Evolutionary conservation across 768 basidiomycete genomes (phyloP).

Genomic region (Suillus placidus): DNA sequence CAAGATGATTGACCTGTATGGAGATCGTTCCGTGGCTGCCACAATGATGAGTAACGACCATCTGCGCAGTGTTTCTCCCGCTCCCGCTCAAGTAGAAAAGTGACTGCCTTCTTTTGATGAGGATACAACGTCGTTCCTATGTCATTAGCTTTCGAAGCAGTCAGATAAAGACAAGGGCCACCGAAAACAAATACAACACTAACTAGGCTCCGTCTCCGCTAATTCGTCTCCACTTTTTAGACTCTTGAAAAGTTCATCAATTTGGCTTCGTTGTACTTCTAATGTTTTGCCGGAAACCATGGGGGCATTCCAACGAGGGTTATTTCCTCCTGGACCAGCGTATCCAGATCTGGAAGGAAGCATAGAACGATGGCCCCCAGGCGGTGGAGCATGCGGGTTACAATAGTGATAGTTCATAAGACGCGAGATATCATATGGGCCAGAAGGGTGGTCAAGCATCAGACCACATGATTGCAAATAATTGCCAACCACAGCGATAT

Average conservation of each 20-base stretch:
- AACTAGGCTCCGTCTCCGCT: slow-evolving; percentile 82
- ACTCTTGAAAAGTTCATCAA: slow-evolving; percentile 92
- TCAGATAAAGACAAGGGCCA: slow-evolving; percentile 17
- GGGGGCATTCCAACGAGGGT: slow-evolving; percentile 57
- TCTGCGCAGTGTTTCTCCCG: slow-evolving; percentile 59
- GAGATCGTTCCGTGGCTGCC: slow-evolving; percentile 61
- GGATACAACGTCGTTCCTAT: slow-evolving; percentile 90
- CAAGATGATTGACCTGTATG: slow-evolving; percentile 55
- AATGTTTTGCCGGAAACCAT: slow-evolving; percentile 72
- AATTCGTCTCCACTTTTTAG: slow-evolving; percentile 87
- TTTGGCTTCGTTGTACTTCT: slow-evolving; percentile 89
- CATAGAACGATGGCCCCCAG: slow-evolving; percentile 58
- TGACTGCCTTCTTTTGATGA: slow-evolving; percentile 97
- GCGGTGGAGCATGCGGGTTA: slow-evolving; percentile 89
- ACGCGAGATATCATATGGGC: slow-evolving; percentile 63
- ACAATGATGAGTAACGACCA: slow-evolving; percentile 71
- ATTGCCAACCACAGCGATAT: slow-evolving; percentile 80
- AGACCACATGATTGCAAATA: slow-evolving; percentile 70
- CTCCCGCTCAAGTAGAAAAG: slow-evolving; percentile 90
- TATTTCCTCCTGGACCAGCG: slow-evolving; percentile 40
- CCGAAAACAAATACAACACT: slow-evolving; percentile 33
- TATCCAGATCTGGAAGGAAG: slow-evolving; percentile 46
- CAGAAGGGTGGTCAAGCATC: slow-evolving; percentile 79
- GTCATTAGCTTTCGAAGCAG: slow-evolving; percentile 51
- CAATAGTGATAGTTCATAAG: slow-evolving; percentile 69